Conservation (phyloP, 2,329 filamentous ascomycete genomes). For the Aspergillus sp. region DNA sequence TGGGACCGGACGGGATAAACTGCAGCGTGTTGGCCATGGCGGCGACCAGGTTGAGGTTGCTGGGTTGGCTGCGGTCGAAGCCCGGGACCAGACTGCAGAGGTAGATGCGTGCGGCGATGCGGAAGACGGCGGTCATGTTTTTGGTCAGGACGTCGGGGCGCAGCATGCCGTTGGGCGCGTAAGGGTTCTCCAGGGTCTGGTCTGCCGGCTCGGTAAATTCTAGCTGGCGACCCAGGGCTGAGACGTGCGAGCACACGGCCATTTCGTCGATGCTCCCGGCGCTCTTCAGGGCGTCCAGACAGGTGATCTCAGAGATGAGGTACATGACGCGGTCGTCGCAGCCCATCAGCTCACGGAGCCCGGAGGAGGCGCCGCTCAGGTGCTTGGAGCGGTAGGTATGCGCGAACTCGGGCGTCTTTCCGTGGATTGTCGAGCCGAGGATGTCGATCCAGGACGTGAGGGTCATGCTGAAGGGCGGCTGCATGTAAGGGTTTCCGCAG, state of each 20-base stretch:
- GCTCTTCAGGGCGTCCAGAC: slow-evolving; percentile 82
- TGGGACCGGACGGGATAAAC: slow-evolving; percentile 75
- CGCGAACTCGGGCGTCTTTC: slow-evolving; percentile 80
- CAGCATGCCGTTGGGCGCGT: slow-evolving; percentile 59
- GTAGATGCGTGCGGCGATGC: slow-evolving; percentile 89
- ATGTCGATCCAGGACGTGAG: slow-evolving; percentile 91
- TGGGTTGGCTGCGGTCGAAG: slow-evolving; percentile 71
- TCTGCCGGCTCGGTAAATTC: slow-evolving; percentile 71
- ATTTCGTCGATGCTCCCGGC: slow-evolving; percentile 78
- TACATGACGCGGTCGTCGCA: slow-evolving; percentile 98
- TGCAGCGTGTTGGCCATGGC: slow-evolving; percentile 74
- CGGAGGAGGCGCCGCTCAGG: slow-evolving; percentile 62
- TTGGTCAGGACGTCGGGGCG: slow-evolving; percentile 77
- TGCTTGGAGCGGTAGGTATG: slow-evolving; percentile 96
- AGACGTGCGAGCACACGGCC: slow-evolving; percentile 82
- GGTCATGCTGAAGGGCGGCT: slow-evolving; percentile 91
- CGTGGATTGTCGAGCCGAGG: slow-evolving; percentile 87
- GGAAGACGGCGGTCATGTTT: slow-evolving; percentile 89
- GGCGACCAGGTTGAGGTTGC: slow-evolving; percentile 72
- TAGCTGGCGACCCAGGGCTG: slow-evolving; percentile 82
- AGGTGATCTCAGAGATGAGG: slow-evolving; percentile 94
- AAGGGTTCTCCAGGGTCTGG: slow-evolving; percentile 59
- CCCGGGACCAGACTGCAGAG: slow-evolving; percentile 93
- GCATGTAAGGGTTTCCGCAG: slow-evolving; percentile 56
- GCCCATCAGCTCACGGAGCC: slow-evolving; percentile 90